Base-by-base conservation (phyloP, 164 flowering plant genomes). In the Tetracentron sinense region DNA sequence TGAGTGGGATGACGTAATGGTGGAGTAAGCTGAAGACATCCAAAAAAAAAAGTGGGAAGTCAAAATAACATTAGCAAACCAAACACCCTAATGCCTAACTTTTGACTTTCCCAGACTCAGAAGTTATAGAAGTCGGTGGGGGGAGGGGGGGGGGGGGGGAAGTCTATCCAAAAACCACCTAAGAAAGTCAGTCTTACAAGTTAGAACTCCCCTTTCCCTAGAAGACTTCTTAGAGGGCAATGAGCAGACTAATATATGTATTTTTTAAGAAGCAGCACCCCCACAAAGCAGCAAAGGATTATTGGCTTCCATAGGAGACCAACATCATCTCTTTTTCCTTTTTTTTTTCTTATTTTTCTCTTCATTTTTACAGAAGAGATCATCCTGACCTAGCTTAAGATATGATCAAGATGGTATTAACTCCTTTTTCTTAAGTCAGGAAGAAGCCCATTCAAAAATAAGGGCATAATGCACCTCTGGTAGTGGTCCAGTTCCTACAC, bases 401-500 rank as follows among this genome's bases (percentile, higher is more conserved):
- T n/a, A 46, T n/a, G 56, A 48, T 8, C 31, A 30, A 20, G 38
- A 27, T 22, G 19, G 19, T 33, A 33, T 19, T 10, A 16, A 20
- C 10, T 30, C 53, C 35, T 53, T 21, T 57, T 25, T 19, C 28
- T 2, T 60, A 27, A 63, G 60, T 79, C 70, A 83, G 54, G 78
- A 65, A 65, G 83, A 68, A 23, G 85, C 90, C 96, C 97, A 89
- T 69, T 86, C 86, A 54, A n/a, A 84, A 88, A 70, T 75, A 94
- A 31, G 72, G 74, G 79, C 99, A 94, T 10, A 54, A 76, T n/a
- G 96, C 83, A 56, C 96, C 97, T 67, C 85, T 78, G 7, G 85
- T 69, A 15, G 85, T 77, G 56, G 88, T 83, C 94, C 92, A 89
- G 63, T 92, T 88, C 27, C 99, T 97, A 72, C 97, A 94, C 6